phyloP scores from a whole-genome alignment of 2,329 filamentous ascomycete species.

The Aulographum hederae region DNA sequence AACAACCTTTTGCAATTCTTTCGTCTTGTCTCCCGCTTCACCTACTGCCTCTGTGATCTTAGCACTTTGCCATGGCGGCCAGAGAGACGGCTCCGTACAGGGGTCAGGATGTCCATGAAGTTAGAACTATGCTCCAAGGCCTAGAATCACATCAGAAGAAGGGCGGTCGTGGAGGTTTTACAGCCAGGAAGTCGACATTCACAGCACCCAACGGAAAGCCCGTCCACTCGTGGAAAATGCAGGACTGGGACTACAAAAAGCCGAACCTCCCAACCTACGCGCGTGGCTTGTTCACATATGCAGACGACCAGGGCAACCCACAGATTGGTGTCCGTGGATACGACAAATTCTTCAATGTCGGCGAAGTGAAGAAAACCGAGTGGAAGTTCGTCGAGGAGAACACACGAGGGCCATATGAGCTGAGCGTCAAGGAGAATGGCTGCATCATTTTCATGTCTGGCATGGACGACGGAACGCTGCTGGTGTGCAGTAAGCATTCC shows the following conservation, averaged over 20 bases:
- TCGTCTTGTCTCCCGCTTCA: too few species aligned
- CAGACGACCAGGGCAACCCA: constrained; percentile 39
- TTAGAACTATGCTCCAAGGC: constrained; percentile 44
- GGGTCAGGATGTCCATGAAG: constrained; percentile 50
- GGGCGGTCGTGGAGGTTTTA: constrained; percentile 39
- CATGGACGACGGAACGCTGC: constrained; percentile 68
- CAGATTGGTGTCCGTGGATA: constrained; percentile 85
- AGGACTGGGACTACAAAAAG: constrained; percentile 93
- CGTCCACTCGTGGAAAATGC: constrained; percentile 84
- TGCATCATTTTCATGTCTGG: constrained; percentile 97
- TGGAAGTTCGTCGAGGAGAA: constrained; percentile 63
- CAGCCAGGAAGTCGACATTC: constrained; percentile 68
- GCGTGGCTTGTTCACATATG: constrained; percentile 81
- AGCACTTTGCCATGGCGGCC: constrained; percentile 35
- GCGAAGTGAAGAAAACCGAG: constrained; percentile 62
- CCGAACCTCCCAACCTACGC: constrained; percentile 75
- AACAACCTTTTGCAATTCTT: too few species aligned
- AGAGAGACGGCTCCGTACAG: constrained; percentile 38
- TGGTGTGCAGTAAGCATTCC: constrained; percentile 99
- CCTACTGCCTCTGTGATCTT: too few species aligned
- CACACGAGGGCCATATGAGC: constrained; percentile 77
- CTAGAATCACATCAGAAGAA: constrained; percentile 42
- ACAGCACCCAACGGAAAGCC: constrained; percentile 43
- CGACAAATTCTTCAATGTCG: constrained; percentile 97
- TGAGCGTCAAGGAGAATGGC: constrained; percentile 97